Conservation (phyloP, 306 rosid genomes). For the Lupinus albus region DNA sequence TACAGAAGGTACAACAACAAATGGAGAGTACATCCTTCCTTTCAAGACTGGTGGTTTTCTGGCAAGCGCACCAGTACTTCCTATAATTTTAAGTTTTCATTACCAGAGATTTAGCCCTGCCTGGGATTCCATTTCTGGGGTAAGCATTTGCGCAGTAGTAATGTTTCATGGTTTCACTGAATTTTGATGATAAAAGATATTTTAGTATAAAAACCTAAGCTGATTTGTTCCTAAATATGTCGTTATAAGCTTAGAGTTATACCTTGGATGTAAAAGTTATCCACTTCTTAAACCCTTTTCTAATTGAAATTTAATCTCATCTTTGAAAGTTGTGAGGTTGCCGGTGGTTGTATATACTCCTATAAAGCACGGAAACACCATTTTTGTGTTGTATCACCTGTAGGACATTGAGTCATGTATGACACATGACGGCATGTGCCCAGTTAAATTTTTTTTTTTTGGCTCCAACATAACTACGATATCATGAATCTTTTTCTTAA, state of each 20-base stretch:
- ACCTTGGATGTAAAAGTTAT: constrained; percentile 24
- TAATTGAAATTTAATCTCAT: constrained; percentile 21
- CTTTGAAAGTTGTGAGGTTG: constrained; percentile 24
- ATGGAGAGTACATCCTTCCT: constrained; percentile 87
- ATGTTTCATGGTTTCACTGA: constrained; percentile 8
- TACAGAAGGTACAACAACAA: constrained; percentile 96
- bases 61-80: constrained; percentile 76
- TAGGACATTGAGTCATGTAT: not conserved
- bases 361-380: not conserved
- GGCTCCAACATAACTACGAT: not conserved
- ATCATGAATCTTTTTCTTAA: not conserved
- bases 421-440: not conserved
- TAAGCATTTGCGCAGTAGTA: constrained; percentile 45
- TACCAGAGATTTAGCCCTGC: constrained; percentile 88
- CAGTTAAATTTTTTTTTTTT: not conserved
- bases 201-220: not conserved
- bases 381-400: not conserved
- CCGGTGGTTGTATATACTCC: constrained; percentile 8
- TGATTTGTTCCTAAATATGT: not conserved
- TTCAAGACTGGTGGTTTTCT: constrained; percentile 93
- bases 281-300: constrained; percentile 18
- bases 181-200: constrained; percentile 17
- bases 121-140: constrained; percentile 98
- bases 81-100: constrained; percentile 76
- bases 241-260: constrained; percentile 16